These are phyloP conservation scores for Solanum aculeatissimum DNA, from an alignment of 305 asterid genomes.

Conservation along the genomic window DNA sequence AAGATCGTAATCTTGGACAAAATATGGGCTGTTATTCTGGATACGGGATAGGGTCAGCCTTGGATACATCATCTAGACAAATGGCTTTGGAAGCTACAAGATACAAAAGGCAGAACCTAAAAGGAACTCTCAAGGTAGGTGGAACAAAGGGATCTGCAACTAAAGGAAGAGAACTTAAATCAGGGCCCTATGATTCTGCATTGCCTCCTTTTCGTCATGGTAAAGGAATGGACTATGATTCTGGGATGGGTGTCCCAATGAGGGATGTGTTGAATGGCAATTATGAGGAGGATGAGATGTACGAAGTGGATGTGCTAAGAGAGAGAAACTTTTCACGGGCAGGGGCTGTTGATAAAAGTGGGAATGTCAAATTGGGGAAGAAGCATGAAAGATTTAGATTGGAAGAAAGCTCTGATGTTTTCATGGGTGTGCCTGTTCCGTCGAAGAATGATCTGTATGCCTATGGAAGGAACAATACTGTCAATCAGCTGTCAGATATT, in stretches of 20 bases:
- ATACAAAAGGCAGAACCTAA: constrained; percentile 50
- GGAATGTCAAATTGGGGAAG: constrained; percentile 39
- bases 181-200: constrained; percentile 30
- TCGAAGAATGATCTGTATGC: constrained; percentile 37
- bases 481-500: constrained; percentile 78
- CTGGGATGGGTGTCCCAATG: constrained; percentile 30
- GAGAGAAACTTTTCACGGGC: constrained; percentile 31
- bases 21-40: constrained; percentile 39
- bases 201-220: constrained; percentile 33
- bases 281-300: constrained; percentile 50
- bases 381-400: constrained; percentile 35
- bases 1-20: constrained; percentile 54
- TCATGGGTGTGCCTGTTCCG: constrained; percentile 30
- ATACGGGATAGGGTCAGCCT: constrained; percentile 27
- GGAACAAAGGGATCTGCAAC: constrained; percentile 35
- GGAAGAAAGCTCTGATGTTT: constrained; percentile 41
- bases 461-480: constrained; percentile 55
- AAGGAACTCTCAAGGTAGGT: constrained; percentile 53
- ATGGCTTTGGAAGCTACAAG: constrained; percentile 33
- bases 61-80: constrained; percentile 41
- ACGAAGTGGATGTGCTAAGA: constrained; percentile 51
- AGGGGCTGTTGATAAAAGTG: constrained; percentile 26
- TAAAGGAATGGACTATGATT: constrained; percentile 34
- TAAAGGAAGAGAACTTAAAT: constrained; percentile 38
- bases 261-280: constrained; percentile 41